These are phyloP conservation scores for Prosopis cineraria DNA, from an alignment of 306 rosid species.

Conservation along the genomic window DNA sequence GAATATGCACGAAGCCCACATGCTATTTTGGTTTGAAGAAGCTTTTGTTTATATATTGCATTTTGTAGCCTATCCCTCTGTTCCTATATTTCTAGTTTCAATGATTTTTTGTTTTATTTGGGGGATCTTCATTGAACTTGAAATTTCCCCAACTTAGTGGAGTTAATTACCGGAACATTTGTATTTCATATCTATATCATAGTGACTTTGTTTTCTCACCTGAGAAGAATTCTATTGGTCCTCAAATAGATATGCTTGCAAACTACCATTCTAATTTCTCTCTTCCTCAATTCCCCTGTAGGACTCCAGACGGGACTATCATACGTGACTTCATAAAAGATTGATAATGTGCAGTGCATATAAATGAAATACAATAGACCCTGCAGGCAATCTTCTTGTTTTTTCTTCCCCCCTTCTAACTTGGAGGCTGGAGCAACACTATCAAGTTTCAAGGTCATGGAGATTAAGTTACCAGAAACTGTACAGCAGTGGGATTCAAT, in stretches of 20 bases:
- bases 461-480: constrained; percentile 39
- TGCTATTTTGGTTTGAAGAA: too few relatives aligned
- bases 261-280: neutral
- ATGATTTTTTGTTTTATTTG: too few relatives aligned
- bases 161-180: neutral
- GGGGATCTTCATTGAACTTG: neutral
- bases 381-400: neutral
- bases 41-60: too few relatives aligned
- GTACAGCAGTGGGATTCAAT: constrained; percentile 55
- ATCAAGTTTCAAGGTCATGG: constrained; percentile 37
- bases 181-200: neutral
- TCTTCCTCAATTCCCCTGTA: neutral
- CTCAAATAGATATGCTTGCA: too few relatives aligned
- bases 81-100: too few relatives aligned
- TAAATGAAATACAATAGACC: neutral
- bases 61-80: too few relatives aligned
- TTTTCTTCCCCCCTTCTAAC: neutral
- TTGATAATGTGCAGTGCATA: neutral
- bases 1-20: too few relatives aligned
- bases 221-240: neutral
- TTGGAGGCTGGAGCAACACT: constrained; percentile 27
- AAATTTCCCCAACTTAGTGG: neutral
- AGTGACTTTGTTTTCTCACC: neutral
- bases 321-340: neutral
- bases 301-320: neutral